Evolutionary conservation across 148 eudicot species (phyloP), one percentile per base, ranked within the genome.

Genomic region (Oxyria digyna): DNA sequence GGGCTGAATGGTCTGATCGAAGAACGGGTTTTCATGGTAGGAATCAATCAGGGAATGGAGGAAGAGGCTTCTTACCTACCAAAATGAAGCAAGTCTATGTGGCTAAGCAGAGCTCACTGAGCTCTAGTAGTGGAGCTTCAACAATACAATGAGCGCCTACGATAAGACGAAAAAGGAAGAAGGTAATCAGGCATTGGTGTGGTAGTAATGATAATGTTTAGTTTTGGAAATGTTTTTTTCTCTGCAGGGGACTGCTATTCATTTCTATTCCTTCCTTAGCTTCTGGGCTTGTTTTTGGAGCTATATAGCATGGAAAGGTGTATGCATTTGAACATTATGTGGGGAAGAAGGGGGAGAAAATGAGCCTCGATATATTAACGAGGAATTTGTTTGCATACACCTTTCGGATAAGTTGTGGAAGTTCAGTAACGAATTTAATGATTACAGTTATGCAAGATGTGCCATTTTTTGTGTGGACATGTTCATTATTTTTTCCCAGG

Each of bases 1-100:
- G 83, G 59, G 70, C 78, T 64, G 96, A 91, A 1, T 89, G 88
- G 91, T 78, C 89, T 0, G 40, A 41, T 38, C 88, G 89, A 38
- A 87, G 86, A 80, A 76, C 74, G 80, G 91, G 93, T n/a, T 88
- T 83, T 75, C 89, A 89, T 27, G 97, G 87, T 74, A 78, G 91
- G 74, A 86, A 79, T 78, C 83, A 86, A 20, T 85, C 88, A 18
- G 24, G 75, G 12, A 84, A 82, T 50, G 71, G 82, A 13, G 98
- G 87, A n/a, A 85, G 85, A 78, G 79, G 72, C 68, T 84, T 77
- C 42, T 81, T 86, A 43, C 59, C 78, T 14, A 43, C 88, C 20
- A 94, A 91, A 71, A 76, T 90, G 67, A 94, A 87, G 75, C 99
- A 94, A 75, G 79, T 94, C 42, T 94, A 94, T 68, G 99, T 94